phyloP scores from a whole-genome alignment of 306 rosid species.

The Cucurbita moschata region DNA sequence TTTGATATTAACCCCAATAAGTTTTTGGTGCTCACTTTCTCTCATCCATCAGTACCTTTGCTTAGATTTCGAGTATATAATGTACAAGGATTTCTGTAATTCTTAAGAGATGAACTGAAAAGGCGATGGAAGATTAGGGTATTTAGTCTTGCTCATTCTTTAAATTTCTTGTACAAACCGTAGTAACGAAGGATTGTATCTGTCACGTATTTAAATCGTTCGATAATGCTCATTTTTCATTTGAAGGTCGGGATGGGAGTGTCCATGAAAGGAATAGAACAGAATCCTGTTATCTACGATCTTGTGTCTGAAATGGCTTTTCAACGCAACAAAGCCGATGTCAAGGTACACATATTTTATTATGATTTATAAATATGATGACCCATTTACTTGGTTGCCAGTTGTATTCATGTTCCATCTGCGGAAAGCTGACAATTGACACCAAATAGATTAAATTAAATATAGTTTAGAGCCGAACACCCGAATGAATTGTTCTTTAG shows the following conservation, averaged over 20 bases:
- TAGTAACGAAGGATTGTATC: too few relatives aligned
- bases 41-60: background rate
- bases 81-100: background rate
- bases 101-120: background rate
- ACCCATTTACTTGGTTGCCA: background rate
- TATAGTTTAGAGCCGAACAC: constrained; percentile 18
- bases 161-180: too few relatives aligned
- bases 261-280: constrained; percentile 95
- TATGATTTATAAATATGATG: background rate
- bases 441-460: background rate
- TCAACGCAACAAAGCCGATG: constrained; percentile 46
- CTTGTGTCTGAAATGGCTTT: constrained; percentile 92
- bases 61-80: background rate
- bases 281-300: constrained; percentile 77
- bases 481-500: constrained; percentile 52
- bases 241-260: constrained; percentile 83
- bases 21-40: background rate
- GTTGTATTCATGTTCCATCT: background rate
- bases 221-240: background rate
- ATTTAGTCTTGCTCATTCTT: background rate
- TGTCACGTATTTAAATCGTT: too few relatives aligned
- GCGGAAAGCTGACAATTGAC: background rate
- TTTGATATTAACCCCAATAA: background rate
- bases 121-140: background rate
- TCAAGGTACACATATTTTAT: constrained; percentile 31